Percentiles rank a stretch among this genome's conserved stretches.
Conservation (phyloP, 805 yeast genomes). For the Kuraishia capsulata region DNA sequence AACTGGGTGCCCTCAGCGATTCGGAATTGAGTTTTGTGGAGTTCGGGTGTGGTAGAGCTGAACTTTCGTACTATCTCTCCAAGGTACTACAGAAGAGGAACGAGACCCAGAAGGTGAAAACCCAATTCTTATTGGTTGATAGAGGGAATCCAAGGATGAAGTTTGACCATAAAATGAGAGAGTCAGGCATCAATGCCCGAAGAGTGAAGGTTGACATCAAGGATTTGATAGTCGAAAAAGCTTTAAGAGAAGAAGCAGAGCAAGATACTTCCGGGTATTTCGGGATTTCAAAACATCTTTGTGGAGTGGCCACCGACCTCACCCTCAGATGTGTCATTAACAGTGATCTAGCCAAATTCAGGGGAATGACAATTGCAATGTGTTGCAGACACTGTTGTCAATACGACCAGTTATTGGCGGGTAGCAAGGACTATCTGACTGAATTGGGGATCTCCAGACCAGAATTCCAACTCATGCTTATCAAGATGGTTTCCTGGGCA, state of each 20-base stretch:
- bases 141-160: slow-evolving; percentile 73
- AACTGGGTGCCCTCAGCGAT: slow-evolving; percentile 28
- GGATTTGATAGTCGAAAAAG: slow-evolving; percentile 48
- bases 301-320: slow-evolving; percentile 92
- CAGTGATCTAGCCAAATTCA: slow-evolving; percentile 13
- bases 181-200: slow-evolving; percentile 24
- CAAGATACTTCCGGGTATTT: slow-evolving; percentile 4
- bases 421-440: slow-evolving; percentile 31
- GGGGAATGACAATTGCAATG: slow-evolving; percentile 77
- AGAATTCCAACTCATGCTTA: slow-evolving; percentile 28
- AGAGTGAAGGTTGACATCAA: slow-evolving; percentile 73
- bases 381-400: slow-evolving; percentile 86
- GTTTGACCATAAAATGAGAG: slow-evolving; percentile 55
- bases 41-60: slow-evolving; percentile 91
- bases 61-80: slow-evolving; percentile 58
- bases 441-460: slow-evolving; percentile 18
- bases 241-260: slow-evolving; percentile 21
- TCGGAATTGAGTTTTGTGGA: slow-evolving; percentile 41
- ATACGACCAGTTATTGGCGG: slow-evolving; percentile 42
- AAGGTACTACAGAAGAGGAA: slow-evolving; percentile 16
- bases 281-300: slow-evolving; percentile 71
- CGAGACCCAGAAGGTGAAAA: slow-evolving; percentile 3
- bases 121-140: slow-evolving; percentile 53
- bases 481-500: slow-evolving; percentile 81
- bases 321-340: slow-evolving; percentile 54